phyloP scores from a whole-genome alignment of 768 basidiomycete species.

The Trametes coccinea region DNA sequence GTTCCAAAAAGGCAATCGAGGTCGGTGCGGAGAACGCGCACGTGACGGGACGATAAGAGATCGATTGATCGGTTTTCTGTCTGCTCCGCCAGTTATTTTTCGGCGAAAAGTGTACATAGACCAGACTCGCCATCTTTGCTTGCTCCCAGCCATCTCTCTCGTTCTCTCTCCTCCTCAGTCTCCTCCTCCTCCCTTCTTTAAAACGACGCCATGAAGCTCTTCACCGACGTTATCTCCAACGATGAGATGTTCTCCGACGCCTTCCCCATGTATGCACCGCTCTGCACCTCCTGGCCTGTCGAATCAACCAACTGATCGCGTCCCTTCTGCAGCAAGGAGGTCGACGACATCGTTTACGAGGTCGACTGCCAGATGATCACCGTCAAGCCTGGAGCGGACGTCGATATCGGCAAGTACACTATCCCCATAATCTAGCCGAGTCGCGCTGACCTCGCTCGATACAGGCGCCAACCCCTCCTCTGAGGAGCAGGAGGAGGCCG shows the following conservation, averaged over 20 bases:
- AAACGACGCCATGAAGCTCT: slow-evolving; percentile 65
- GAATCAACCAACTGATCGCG: neutral
- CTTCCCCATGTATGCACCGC: slow-evolving; percentile 68
- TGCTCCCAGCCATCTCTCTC: slow-evolving; percentile 19
- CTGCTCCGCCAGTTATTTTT: slow-evolving; percentile 19
- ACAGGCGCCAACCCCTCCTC: slow-evolving; percentile 90
- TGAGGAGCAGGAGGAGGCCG: slow-evolving; percentile 79
- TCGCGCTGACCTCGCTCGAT: slow-evolving; percentile 7
- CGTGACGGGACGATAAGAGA: slow-evolving; percentile 33
- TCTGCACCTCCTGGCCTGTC: neutral
- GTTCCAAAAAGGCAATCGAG: slow-evolving; percentile 26
- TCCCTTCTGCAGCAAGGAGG: slow-evolving; percentile 55
- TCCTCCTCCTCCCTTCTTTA: slow-evolving; percentile 12
- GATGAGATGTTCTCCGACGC: slow-evolving; percentile 97
- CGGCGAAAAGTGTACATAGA: slow-evolving; percentile 21
- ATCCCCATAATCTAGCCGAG: slow-evolving; percentile 2
- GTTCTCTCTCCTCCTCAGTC: slow-evolving; percentile 22
- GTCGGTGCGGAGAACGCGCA: slow-evolving; percentile 19
- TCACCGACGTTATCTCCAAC: slow-evolving; percentile 64
- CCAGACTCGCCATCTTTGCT: slow-evolving; percentile 7
- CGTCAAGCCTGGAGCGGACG: slow-evolving; percentile 71
- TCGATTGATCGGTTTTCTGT: slow-evolving; percentile 30
- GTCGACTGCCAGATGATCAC: slow-evolving; percentile 76
- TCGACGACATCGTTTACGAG: slow-evolving; percentile 83
- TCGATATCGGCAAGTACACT: slow-evolving; percentile 77